Evolutionary conservation across 169 alveolate genomes (phyloP), one percentile per base, ranked within the genome.

Genomic region (Plasmodium gonderi): DNA sequence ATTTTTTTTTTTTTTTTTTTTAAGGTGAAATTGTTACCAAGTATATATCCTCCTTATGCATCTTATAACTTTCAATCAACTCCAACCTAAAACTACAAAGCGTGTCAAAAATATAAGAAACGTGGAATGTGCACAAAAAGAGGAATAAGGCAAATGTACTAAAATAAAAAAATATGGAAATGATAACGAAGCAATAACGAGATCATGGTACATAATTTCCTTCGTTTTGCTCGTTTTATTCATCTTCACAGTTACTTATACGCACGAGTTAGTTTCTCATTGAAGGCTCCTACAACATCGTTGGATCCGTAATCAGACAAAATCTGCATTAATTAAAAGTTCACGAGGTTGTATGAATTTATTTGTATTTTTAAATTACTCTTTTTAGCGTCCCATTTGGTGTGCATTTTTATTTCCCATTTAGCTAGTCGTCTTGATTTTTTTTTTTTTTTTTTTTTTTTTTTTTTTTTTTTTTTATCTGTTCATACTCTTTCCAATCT

Each of bases 21-120:
- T 7, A 17, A 40, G 23, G 49, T 9, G 49, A 40, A 38, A 2
- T 7, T 40, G 72, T 44, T 87, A 87, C 93, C 93, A 87, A 23
- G 79, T 75, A 87, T 67, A 42, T 65, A 75, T 87, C 93, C 79
- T 87, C 93, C 68, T 87, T 51, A 33, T 23, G 38, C 93, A 87
- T 87, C 68, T 51, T 87, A 60, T 87, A 75, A 75, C 79, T 87
- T 40, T 87, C 93, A 5, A 78, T 20, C 68, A 87, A 75, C 64
- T 54, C 93, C 38, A 51, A 29, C 79, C 67, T 87, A 87, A 75
- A 87, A 38, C 93, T 87, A 36, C 44, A 78, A 75, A 38, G 51
- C 7, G 38, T 14, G 31, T n/a, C 33, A 38, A 42, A 38, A 42
- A 1, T 75, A 38, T n/a, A 78, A 1, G 6, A 74, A 87, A 17